Evolutionary conservation across 805 yeast genomes (phyloP).

Genomic region (Nakazawaea ishiwadae): DNA sequence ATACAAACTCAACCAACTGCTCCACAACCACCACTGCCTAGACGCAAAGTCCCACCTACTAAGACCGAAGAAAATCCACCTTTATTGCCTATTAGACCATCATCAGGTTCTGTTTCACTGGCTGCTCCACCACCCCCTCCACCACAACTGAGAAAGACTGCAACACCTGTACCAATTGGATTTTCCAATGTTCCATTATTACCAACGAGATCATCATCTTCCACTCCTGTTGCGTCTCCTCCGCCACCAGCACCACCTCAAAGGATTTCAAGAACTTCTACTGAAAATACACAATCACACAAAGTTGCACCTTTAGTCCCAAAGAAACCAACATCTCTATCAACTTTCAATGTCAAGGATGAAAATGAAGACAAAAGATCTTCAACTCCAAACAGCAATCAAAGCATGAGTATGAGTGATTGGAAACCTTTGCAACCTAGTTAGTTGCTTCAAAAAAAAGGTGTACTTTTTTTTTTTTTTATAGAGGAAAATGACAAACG

Average conservation of each 20-base stretch:
- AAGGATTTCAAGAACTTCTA: neutral
- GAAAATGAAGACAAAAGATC: neutral
- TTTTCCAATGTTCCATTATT: conserved; percentile 9
- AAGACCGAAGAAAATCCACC: conserved; percentile 5
- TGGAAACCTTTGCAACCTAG: conserved; percentile 14
- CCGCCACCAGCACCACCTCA: neutral
- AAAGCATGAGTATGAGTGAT: conserved; percentile 5
- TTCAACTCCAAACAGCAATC: neutral
- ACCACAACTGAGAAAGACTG: conserved; percentile 4
- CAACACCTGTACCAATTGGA: conserved; percentile 12
- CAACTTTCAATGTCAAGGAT: neutral
- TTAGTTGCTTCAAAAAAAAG: too few relatives aligned
- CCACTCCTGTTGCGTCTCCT: conserved; percentile 6
- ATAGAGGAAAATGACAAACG: too few relatives aligned
- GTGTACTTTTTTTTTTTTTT: too few relatives aligned
- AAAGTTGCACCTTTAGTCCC: conserved; percentile 11
- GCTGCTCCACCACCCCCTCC: conserved; percentile 6
- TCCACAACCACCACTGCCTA: conserved; percentile 13
- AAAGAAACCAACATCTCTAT: conserved; percentile 10
- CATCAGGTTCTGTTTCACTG: neutral
- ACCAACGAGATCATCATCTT: conserved; percentile 11
- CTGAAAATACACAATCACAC: neutral
- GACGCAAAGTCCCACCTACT: conserved; percentile 14
- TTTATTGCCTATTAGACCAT: neutral
- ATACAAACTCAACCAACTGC: conserved; percentile 7